These are phyloP conservation scores for Yueomyces sinensis DNA, from an alignment of 805 yeast genomes.

Conservation along the genomic window DNA sequence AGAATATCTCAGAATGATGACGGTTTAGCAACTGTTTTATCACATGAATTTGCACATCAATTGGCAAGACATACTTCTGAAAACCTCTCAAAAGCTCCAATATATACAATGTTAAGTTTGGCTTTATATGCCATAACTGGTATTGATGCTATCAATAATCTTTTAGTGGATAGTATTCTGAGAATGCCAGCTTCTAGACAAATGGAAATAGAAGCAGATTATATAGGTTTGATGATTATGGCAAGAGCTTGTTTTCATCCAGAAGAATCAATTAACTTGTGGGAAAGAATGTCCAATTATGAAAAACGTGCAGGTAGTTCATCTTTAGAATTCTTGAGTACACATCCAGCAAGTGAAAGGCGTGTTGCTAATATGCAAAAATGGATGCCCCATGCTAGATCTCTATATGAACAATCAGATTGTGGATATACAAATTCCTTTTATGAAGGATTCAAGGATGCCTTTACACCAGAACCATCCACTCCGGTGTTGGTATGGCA, in stretches of 20 bases:
- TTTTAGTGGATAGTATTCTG: slow-evolving; percentile 42
- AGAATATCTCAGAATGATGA: slow-evolving; percentile 72
- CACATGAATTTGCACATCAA: slow-evolving; percentile 93
- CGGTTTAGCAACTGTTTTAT: slow-evolving; percentile 87
- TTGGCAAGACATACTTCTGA: slow-evolving; percentile 87
- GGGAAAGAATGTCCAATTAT: slow-evolving; percentile 65
- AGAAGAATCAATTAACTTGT: slow-evolving; percentile 54
- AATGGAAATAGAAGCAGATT: slow-evolving; percentile 95
- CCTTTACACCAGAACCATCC: slow-evolving; percentile 1
- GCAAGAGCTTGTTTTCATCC: slow-evolving; percentile 81
- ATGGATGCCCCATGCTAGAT: slow-evolving; percentile 48
- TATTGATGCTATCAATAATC: slow-evolving; percentile 34
- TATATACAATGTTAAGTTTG: slow-evolving; percentile 43
- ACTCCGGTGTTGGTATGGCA: neutral
- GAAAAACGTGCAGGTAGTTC: slow-evolving; percentile 26
- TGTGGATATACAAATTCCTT: slow-evolving; percentile 12
- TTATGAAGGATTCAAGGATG: slow-evolving; percentile 11
- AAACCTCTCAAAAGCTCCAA: slow-evolving; percentile 62
- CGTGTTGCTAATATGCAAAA: slow-evolving; percentile 54
- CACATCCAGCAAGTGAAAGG: slow-evolving; percentile 78
- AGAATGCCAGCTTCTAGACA: slow-evolving; percentile 79
- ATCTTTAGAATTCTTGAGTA: slow-evolving; percentile 48
- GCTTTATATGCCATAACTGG: slow-evolving; percentile 52
- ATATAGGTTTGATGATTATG: slow-evolving; percentile 87
- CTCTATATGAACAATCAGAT: slow-evolving; percentile 19